phyloP scores from a whole-genome alignment of 306 rosid species.

The Lithocarpus polystachyus region DNA sequence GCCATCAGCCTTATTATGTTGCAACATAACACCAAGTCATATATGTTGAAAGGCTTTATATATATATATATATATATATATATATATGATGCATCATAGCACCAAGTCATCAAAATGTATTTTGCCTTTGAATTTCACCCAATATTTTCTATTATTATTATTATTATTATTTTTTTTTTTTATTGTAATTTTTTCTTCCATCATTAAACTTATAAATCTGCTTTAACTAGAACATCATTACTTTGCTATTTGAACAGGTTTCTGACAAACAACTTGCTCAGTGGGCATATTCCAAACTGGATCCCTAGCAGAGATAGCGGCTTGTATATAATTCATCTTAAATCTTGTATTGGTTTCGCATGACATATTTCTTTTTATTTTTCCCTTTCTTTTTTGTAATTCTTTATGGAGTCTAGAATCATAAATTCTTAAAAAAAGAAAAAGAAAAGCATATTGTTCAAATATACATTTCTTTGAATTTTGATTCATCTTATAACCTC shows the following conservation, averaged over 20 bases:
- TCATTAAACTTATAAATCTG: background rate
- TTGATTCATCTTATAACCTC: no score
- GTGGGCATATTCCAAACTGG: slow-evolving; percentile 26
- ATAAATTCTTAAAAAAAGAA: no score
- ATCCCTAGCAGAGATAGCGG: background rate
- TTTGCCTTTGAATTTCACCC: background rate
- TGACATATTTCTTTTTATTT: background rate
- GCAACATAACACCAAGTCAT: no score
- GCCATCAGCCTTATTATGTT: no score
- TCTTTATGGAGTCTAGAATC: background rate
- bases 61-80: no score
- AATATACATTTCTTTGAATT: background rate
- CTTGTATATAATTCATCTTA: slow-evolving; percentile 9
- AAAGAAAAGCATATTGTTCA: background rate
- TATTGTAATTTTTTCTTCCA: background rate
- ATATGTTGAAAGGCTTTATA: no score
- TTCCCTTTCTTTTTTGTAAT: background rate
- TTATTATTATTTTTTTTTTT: no score
- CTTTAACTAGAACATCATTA: background rate
- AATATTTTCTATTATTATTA: background rate
- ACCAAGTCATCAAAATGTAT: background rate
- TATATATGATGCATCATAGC: no score
- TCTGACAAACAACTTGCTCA: slow-evolving; percentile 30
- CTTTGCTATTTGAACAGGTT: slow-evolving; percentile 5
- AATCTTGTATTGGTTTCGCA: background rate